Conservation (phyloP, 2,329 filamentous ascomycete species). For the Metarhizium humberi region DNA sequence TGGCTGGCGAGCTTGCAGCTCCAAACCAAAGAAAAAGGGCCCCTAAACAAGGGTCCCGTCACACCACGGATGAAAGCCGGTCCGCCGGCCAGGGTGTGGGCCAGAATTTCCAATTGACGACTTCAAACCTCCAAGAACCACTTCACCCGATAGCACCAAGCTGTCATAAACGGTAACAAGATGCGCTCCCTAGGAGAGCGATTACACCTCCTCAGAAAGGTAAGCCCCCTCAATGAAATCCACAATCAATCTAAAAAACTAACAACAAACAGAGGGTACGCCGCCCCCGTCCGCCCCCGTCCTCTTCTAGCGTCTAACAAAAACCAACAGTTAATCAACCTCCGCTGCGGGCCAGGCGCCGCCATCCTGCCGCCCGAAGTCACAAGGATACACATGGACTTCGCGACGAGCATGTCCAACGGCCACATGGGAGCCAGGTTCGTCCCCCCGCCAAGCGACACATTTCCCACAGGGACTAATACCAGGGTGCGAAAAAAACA, state of each 20-base stretch:
- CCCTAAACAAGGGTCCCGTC: not conserved
- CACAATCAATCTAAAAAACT: not conserved
- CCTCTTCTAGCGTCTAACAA: conserved; percentile 12
- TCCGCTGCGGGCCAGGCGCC: conserved; percentile 77
- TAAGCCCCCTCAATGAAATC: conserved; percentile 33
- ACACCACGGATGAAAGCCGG: conserved; percentile 15
- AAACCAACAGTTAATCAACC: conserved; percentile 52
- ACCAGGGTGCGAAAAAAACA: conserved; percentile 22
- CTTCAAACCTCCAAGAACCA: not conserved
- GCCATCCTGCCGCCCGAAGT: conserved; percentile 70
- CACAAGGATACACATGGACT: conserved; percentile 66
- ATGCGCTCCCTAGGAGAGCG: conserved; percentile 51
- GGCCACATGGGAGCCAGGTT: conserved; percentile 70
- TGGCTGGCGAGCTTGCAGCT: no score
- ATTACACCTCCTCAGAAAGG: conserved; percentile 64
- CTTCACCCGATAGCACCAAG: not conserved
- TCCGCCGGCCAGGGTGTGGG: conserved; percentile 3
- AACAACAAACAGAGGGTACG: not conserved
- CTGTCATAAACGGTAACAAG: conserved; percentile 9
- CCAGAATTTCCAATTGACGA: not conserved
- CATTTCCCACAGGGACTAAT: not conserved
- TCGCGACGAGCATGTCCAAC: conserved; percentile 49
- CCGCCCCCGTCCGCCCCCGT: not conserved
- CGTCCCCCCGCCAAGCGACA: conserved; percentile 10
- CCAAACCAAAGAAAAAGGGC: not conserved